These are phyloP conservation scores for Boletus sp. DNA, from an alignment of 768 basidiomycete genomes.

Conservation along the genomic window DNA sequence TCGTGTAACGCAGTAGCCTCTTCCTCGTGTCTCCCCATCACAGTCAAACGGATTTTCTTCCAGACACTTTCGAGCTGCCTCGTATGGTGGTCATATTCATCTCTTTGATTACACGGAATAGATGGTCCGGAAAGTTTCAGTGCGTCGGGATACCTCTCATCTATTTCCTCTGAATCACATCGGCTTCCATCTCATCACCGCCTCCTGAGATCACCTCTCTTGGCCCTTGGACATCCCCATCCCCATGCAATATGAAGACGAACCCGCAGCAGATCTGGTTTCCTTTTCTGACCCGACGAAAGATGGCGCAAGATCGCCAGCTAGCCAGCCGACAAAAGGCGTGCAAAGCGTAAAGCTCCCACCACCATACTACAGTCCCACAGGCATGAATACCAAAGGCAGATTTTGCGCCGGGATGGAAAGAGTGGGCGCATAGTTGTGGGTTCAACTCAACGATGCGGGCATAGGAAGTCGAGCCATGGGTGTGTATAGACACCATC, in stretches of 20 bases:
- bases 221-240: slow-evolving; percentile 74
- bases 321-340: slow-evolving; percentile 26
- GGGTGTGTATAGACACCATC: slow-evolving; percentile 66
- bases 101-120: slow-evolving; percentile 70
- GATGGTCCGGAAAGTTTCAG: slow-evolving; percentile 42
- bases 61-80: slow-evolving; percentile 72
- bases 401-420: slow-evolving; percentile 45
- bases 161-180: slow-evolving; percentile 53
- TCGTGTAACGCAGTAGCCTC: slow-evolving; percentile 14
- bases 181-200: slow-evolving; percentile 69
- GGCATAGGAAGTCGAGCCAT: slow-evolving; percentile 81
- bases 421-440: slow-evolving; percentile 22
- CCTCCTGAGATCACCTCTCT: slow-evolving; percentile 85
- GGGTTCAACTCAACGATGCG: slow-evolving; percentile 90
- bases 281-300: slow-evolving; percentile 37
- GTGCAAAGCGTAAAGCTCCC: slow-evolving; percentile 63
- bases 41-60: neutral
- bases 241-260: slow-evolving; percentile 62
- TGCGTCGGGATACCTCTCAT: slow-evolving; percentile 75
- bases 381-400: slow-evolving; percentile 73
- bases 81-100: slow-evolving; percentile 78
- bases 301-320: slow-evolving; percentile 58
- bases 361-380: slow-evolving; percentile 76
- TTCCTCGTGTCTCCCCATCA: neutral
- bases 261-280: slow-evolving; percentile 4